A percentile compares a stretch with the other conserved stretches of the same genome.
phyloP scores from a whole-genome alignment of 2,329 filamentous ascomycete genomes.

The Sporothrix protearum region DNA sequence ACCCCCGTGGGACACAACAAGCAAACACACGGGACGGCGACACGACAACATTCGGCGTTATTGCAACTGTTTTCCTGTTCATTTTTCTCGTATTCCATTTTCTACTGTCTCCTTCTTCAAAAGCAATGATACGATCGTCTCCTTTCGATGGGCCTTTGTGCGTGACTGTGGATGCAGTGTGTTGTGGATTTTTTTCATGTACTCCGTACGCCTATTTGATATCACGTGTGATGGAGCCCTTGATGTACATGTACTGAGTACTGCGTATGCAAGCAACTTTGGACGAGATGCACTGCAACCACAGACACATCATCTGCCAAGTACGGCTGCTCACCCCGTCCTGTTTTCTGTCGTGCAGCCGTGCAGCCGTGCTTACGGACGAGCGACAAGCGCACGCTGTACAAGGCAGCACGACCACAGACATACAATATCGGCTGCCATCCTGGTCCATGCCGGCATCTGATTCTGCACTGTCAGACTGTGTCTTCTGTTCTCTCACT shows the following conservation, averaged over 20 bases:
- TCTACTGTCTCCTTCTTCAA: neutral
- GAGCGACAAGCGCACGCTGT: neutral
- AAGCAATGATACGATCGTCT: slow-evolving; percentile 15
- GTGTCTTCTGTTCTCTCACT: neutral
- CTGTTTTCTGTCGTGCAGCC: neutral
- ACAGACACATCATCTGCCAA: slow-evolving; percentile 1
- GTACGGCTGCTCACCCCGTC: neutral
- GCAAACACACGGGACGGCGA: slow-evolving; percentile 8
- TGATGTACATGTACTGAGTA: neutral
- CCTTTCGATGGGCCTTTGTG: neutral
- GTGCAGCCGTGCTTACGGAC: slow-evolving; percentile 7
- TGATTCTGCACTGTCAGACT: slow-evolving; percentile 8
- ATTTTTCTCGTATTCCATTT: neutral
- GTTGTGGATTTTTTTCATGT: neutral
- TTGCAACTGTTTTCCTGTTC: too few species aligned
- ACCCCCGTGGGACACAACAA: slow-evolving; percentile 4
- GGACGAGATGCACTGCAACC: neutral
- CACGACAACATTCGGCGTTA: slow-evolving; percentile 15
- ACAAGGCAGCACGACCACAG: neutral
- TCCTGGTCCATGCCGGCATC: neutral
- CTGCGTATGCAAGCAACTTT: neutral
- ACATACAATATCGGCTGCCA: neutral
- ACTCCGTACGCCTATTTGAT: neutral
- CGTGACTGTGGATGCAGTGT: neutral
- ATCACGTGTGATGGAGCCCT: neutral